Base-by-base conservation (phyloP, 805 yeast genomes). In the Teunomyces lycoperdinae region DNA sequence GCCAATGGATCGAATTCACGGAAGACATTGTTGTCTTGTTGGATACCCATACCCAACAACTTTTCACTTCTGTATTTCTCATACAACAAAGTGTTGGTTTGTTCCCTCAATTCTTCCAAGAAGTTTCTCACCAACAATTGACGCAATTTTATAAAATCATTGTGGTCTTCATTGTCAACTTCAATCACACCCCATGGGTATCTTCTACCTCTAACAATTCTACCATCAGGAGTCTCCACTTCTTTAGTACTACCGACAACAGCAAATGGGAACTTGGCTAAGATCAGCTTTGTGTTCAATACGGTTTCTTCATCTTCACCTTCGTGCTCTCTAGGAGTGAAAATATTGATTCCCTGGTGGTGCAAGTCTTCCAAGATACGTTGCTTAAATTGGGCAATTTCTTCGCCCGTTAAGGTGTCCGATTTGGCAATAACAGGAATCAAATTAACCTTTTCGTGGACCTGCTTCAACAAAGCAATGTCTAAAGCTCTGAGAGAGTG, bases 121-220 rank as follows among this genome's bases (percentile, higher is more conserved):
- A 86, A 91, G 68, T 86, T 88, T 74, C 96, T 85, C 52, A 94
- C 79, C 64, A 92, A 78, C 66, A 94, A 77, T 66, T 90, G 95
- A 59, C 97, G 86, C 66, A 92, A 80, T 67, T 83, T 84, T 55
- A 87, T 83, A 66, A 92, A 94, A 70, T 92, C 99, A 67, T 90
- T 87, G 66, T 94, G 97, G 48, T 83, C 83, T 71, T 89, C 94
- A 66, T 94, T 92, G 67, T 90, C 97, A 57, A 94, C 91, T 71
- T 94, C 97, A 60, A 94, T 87, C 17, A 87, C 77, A 56, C 98
- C 98, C 99, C 99, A 94, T 52, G 98, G 97, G 67, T 92, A 92
- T 52, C 80, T 74, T 71, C 99, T 87, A 57, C 96, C 97, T 68
- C 97, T 83, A 40, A 91, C 95, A 39, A 65, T 56, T 65, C 88